phyloP scores from a whole-genome alignment of 2,329 filamentous ascomycete species.

The Diplocarpon rosae region DNA sequence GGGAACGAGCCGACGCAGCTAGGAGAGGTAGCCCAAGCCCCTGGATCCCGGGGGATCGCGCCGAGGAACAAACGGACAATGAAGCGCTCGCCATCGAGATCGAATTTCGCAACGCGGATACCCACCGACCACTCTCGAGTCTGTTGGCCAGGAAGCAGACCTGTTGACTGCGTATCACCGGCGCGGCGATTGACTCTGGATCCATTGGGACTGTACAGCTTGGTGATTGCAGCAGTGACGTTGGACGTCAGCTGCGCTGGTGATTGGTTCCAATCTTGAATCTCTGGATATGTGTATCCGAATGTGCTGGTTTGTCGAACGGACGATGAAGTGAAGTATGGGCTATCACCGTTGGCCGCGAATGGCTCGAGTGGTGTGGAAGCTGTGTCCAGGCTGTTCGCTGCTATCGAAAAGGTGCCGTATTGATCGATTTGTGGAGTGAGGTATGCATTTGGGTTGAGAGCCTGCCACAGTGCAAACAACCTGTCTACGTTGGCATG shows the following conservation, averaged over 20 bases:
- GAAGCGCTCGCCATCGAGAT: slow-evolving; percentile 18
- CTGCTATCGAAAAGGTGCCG: slow-evolving; percentile 25
- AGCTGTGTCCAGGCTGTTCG: slow-evolving; percentile 21
- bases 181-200: slow-evolving; percentile 2
- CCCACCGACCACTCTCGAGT: slow-evolving; percentile 17
- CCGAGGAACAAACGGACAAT: slow-evolving; percentile 20
- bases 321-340: slow-evolving; percentile 15
- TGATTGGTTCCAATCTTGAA: slow-evolving; percentile 40
- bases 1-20: slow-evolving; percentile 14
- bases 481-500: slow-evolving; percentile 50
- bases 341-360: slow-evolving; percentile 20
- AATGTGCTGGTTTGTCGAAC: slow-evolving; percentile 14
- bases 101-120: slow-evolving; percentile 20
- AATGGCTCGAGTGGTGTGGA: slow-evolving; percentile 21
- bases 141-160: neutral
- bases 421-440: slow-evolving; percentile 25
- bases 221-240: slow-evolving; percentile 48
- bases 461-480: slow-evolving; percentile 40
- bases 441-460: slow-evolving; percentile 27
- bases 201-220: slow-evolving; percentile 32
- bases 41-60: slow-evolving; percentile 13
- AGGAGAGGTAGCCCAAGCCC: slow-evolving; percentile 13
- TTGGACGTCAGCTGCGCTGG: slow-evolving; percentile 42
- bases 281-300: slow-evolving; percentile 23
- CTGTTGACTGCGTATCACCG: neutral